Percentiles rank a stretch among this genome's conserved stretches.
These are phyloP conservation scores for Claviceps sp. DNA, from an alignment of 2,329 filamentous ascomycete genomes.

Conservation along the genomic window DNA sequence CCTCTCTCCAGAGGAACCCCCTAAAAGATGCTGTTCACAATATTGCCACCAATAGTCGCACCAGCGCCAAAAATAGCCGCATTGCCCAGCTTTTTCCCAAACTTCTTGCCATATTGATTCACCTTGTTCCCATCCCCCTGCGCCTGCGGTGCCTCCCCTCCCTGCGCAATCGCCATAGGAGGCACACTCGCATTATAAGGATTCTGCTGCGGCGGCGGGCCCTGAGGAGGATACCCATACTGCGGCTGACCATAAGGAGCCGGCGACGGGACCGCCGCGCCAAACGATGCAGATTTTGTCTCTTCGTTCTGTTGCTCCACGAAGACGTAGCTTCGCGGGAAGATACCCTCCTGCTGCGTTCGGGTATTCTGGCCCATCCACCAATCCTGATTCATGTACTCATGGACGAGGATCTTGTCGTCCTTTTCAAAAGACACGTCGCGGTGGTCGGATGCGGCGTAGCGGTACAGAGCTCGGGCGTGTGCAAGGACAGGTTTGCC, in stretches of 20 bases:
- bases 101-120: constrained; percentile 74
- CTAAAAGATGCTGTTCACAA: constrained; percentile 85
- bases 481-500: constrained; percentile 51
- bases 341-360: constrained; percentile 79
- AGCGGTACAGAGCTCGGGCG: constrained; percentile 73
- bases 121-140: constrained; percentile 44
- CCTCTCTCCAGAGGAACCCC: background rate
- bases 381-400: constrained; percentile 97
- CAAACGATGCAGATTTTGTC: constrained; percentile 23
- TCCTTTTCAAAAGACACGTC: constrained; percentile 72
- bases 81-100: constrained; percentile 80
- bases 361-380: constrained; percentile 82
- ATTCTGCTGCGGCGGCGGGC: constrained; percentile 37
- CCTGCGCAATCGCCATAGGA: constrained; percentile 57
- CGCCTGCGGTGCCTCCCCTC: constrained; percentile 20
- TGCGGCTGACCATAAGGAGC: constrained; percentile 22
- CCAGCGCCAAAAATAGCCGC: constrained; percentile 83
- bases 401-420: constrained; percentile 66
- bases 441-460: constrained; percentile 63
- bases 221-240: constrained; percentile 15
- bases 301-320: constrained; percentile 52
- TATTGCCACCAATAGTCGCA: constrained; percentile 77
- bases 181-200: constrained; percentile 60
- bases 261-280: constrained; percentile 17
- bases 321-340: constrained; percentile 82